These are phyloP conservation scores for Wickerhamomyces canadensis DNA, from an alignment of 805 yeast genomes.

Conservation along the genomic window DNA sequence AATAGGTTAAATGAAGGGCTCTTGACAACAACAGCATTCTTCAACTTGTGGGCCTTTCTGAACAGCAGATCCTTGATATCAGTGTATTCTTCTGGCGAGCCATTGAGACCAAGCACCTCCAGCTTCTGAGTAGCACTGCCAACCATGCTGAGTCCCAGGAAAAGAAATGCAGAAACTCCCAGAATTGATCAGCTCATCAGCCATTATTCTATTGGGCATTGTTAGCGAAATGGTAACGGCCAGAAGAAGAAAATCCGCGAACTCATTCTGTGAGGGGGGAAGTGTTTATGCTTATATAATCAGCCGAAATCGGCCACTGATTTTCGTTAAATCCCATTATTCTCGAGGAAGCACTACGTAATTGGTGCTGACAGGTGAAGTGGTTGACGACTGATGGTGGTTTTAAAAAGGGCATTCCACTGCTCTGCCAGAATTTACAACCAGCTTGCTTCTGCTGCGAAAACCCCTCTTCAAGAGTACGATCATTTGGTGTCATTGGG, in stretches of 20 bases:
- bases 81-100: conserved; percentile 15
- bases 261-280: no score
- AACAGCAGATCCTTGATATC: conserved; percentile 58
- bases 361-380: no score
- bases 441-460: conserved; percentile 3
- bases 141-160: not conserved
- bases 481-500: conserved; percentile 43
- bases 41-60: conserved; percentile 31
- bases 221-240: no score
- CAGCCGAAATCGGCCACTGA: no score
- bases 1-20: conserved; percentile 57
- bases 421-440: conserved; percentile 4
- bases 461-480: conserved; percentile 47
- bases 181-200: no score
- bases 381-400: no score
- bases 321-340: no score
- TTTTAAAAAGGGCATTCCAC: not conserved
- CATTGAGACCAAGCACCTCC: not conserved
- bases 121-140: not conserved
- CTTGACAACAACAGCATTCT: conserved; percentile 53
- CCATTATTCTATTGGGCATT: no score
- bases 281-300: no score
- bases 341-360: no score
- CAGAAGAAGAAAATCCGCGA: no score
- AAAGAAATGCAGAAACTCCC: no score